phyloP scores from a whole-genome alignment of 805 yeast species.

The Candida chilensis region DNA sequence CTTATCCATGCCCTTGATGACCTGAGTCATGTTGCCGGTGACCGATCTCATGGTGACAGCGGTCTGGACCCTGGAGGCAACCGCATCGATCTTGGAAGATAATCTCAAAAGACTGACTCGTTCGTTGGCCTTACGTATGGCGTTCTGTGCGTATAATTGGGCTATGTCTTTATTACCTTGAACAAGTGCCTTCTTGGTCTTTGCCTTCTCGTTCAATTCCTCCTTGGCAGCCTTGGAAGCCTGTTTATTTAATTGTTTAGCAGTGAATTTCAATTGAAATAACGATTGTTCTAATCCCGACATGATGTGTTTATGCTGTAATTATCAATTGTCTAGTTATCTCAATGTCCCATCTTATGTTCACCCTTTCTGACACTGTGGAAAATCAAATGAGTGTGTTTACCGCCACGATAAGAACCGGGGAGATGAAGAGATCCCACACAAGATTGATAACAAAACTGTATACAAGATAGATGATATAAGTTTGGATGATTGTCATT shows the following conservation, averaged over 20 bases:
- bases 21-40: slow-evolving; percentile 88
- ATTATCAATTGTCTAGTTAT: too few species aligned
- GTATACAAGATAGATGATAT: too few species aligned
- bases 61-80: slow-evolving; percentile 91
- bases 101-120: slow-evolving; percentile 70
- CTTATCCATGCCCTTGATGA: slow-evolving; percentile 91
- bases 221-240: slow-evolving; percentile 88
- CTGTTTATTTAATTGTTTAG: slow-evolving; percentile 86
- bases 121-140: slow-evolving; percentile 87
- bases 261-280: slow-evolving; percentile 76
- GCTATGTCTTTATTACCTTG: slow-evolving; percentile 92
- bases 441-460: too few species aligned
- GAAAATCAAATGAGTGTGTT: too few species aligned
- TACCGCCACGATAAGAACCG: too few species aligned
- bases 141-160: slow-evolving; percentile 88
- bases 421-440: too few species aligned
- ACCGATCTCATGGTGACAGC: slow-evolving; percentile 97
- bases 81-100: slow-evolving; percentile 90
- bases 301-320: too few species aligned
- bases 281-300: slow-evolving; percentile 41
- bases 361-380: too few species aligned
- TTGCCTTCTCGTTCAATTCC: slow-evolving; percentile 77
- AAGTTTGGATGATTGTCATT: too few species aligned
- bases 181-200: slow-evolving; percentile 61
- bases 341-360: too few species aligned